phyloP scores from a whole-genome alignment of 2,329 filamentous ascomycete species.

The Pseudogymnoascus pannorum region DNA sequence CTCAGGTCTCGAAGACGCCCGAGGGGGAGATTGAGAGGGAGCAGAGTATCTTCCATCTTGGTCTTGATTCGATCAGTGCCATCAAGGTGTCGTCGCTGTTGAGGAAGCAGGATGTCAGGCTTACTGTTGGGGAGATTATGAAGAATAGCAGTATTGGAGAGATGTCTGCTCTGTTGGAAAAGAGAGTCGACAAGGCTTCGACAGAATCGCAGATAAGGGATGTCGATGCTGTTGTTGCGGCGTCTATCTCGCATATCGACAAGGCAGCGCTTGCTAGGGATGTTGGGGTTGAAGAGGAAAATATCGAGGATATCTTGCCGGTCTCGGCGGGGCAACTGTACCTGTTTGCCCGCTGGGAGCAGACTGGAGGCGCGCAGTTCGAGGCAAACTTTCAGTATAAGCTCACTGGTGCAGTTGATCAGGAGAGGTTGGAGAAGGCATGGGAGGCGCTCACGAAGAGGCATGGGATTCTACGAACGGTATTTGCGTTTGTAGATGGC shows the following conservation, averaged over 20 bases:
- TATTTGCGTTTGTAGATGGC: conserved; percentile 48
- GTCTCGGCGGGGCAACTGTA: conserved; percentile 72
- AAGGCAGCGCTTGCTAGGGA: conserved; percentile 31
- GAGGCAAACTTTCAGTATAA: conserved; percentile 64
- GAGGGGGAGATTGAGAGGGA: conserved; percentile 47
- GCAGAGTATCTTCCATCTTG: conserved; percentile 68
- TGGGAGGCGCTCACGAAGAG: conserved; percentile 53
- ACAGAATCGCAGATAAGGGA: conserved; percentile 37
- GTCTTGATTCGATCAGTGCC: conserved; percentile 81
- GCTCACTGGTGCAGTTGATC: conserved; percentile 35
- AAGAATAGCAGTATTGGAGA: conserved; percentile 50
- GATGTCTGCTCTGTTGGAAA: background rate
- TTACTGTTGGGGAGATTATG: conserved; percentile 65
- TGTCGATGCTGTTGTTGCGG: conserved; percentile 32
- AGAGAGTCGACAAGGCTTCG: conserved; percentile 42
- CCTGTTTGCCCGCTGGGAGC: conserved; percentile 72
- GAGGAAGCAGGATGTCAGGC: conserved; percentile 49
- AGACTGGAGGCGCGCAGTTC: conserved; percentile 59
- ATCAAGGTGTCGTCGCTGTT: conserved; percentile 72
- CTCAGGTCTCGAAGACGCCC: conserved; percentile 51
- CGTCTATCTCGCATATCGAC: conserved; percentile 35
- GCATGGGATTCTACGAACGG: conserved; percentile 61
- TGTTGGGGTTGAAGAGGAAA: conserved; percentile 35
- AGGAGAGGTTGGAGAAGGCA: conserved; percentile 41
- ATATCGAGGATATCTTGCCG: conserved; percentile 50